Percentiles rank a stretch among this genome's conserved stretches.
Conservation (phyloP, 495 filamentous ascomycete genomes). For the Penicillium atrosanguineum region DNA sequence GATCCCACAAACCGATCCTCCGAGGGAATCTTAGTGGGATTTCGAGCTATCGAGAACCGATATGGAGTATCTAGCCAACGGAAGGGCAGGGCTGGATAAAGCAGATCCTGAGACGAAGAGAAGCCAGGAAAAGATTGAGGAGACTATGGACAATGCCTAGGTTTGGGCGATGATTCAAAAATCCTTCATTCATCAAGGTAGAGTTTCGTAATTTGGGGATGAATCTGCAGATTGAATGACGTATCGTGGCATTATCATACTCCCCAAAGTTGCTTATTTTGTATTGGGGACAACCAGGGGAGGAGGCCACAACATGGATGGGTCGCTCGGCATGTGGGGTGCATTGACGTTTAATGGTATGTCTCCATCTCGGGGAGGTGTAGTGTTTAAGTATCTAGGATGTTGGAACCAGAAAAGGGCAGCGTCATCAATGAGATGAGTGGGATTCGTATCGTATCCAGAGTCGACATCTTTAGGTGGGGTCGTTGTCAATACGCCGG, state of each 20-base stretch:
- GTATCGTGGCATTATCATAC: background rate
- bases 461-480: conserved; percentile 1
- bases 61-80: conserved; percentile 25
- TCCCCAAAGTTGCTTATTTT: background rate
- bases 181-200: conserved; percentile 1
- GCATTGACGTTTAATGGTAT: background rate
- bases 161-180: background rate
- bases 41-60: conserved; percentile 21
- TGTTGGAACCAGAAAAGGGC: conserved; percentile 14
- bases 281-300: background rate
- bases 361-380: background rate
- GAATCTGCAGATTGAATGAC: background rate
- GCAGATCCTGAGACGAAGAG: conserved; percentile 18
- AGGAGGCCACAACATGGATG: background rate
- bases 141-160: conserved; percentile 14
- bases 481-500: background rate
- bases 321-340: background rate
- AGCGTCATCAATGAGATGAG: conserved; percentile 8
- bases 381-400: background rate
- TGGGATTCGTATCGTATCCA: background rate
- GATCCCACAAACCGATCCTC: conserved; percentile 16
- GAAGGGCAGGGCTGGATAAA: conserved; percentile 20
- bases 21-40: conserved; percentile 21
- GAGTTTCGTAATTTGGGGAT: conserved; percentile 2
- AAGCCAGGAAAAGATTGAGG: conserved; percentile 22